phyloP scores from a whole-genome alignment of 352 stramenopile genomes.

The Discostella stelligera region DNA sequence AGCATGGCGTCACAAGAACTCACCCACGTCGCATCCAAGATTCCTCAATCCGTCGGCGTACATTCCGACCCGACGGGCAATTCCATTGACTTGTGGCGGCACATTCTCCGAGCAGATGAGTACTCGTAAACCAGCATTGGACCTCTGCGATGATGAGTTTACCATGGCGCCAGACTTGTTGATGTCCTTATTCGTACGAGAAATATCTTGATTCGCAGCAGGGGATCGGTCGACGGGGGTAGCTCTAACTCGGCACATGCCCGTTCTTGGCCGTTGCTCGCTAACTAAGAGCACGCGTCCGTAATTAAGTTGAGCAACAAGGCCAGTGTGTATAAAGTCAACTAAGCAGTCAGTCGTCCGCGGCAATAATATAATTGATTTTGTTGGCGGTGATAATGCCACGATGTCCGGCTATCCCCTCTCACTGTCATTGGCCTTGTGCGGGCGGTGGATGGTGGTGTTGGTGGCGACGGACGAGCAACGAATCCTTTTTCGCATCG shows the following conservation, averaged over 20 bases:
- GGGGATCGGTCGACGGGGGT: not conserved
- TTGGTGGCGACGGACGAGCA: too few species aligned
- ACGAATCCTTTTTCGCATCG: too few species aligned
- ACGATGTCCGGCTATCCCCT: too few species aligned
- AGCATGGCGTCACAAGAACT: too few species aligned
- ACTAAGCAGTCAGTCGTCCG: not conserved
- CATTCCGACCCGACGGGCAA: conserved; percentile 53
- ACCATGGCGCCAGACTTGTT: not conserved
- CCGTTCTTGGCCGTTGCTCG: not conserved
- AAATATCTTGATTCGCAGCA: conserved; percentile 4
- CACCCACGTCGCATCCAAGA: conserved; percentile 47
- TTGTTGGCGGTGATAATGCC: too few species aligned
- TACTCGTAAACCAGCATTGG: conserved; percentile 27
- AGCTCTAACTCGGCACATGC: conserved; percentile 16
- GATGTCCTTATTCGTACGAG: not conserved
- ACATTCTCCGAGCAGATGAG: conserved; percentile 57
- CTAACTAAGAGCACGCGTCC: too few species aligned
- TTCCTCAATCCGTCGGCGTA: conserved; percentile 47
- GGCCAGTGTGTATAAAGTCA: too few species aligned
- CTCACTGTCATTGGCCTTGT: too few species aligned
- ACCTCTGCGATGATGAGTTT: conserved; percentile 6
- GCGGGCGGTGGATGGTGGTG: too few species aligned
- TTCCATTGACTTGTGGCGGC: conserved; percentile 61
- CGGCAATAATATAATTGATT: too few species aligned
- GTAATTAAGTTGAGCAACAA: too few species aligned